Conservation (phyloP, 1,284 basidiomycete species). For the Mycena citricolor region DNA sequence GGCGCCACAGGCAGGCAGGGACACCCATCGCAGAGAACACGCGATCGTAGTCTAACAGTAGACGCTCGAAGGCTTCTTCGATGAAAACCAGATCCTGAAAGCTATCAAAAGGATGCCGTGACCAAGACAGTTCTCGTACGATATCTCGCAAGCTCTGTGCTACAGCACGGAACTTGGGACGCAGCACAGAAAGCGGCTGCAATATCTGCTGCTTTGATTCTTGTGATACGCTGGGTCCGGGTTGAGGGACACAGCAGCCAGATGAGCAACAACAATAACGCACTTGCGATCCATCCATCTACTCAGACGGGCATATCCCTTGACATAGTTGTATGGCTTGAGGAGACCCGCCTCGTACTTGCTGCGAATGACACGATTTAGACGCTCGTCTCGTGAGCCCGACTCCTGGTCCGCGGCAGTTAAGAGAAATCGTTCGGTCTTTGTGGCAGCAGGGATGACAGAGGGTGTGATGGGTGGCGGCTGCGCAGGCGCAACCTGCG, state of each 20-base stretch:
- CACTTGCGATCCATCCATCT: slow-evolving; percentile 96
- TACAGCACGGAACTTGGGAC: slow-evolving; percentile 92
- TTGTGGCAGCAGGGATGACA: slow-evolving; percentile 67
- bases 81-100: slow-evolving; percentile 90
- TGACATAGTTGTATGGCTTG: slow-evolving; percentile 96
- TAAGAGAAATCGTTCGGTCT: slow-evolving; percentile 86
- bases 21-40: slow-evolving; percentile 96
- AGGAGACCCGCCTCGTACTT: slow-evolving; percentile 96
- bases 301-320: slow-evolving; percentile 86
- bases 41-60: slow-evolving; percentile 94
- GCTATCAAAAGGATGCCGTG: slow-evolving; percentile 1
- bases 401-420: slow-evolving; percentile 95
- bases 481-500: slow-evolving; percentile 18
- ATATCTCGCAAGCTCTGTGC: slow-evolving; percentile 90
- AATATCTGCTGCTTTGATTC: slow-evolving; percentile 89
- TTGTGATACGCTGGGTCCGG: slow-evolving; percentile 67
- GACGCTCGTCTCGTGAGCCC: slow-evolving; percentile 86
- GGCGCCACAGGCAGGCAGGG: slow-evolving; percentile 93
- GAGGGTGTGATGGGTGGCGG: slow-evolving; percentile 27
- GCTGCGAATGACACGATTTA: slow-evolving; percentile 91
- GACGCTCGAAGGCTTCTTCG: slow-evolving; percentile 94
- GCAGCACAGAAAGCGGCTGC: slow-evolving; percentile 84
- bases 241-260: slow-evolving; percentile 1
- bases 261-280: slow-evolving; percentile 1
- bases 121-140: no score